Evolutionary conservation across 495 filamentous ascomycete genomes (phyloP), one percentile per base, ranked within the genome.

Genomic region (Penicillium maclennaniae): DNA sequence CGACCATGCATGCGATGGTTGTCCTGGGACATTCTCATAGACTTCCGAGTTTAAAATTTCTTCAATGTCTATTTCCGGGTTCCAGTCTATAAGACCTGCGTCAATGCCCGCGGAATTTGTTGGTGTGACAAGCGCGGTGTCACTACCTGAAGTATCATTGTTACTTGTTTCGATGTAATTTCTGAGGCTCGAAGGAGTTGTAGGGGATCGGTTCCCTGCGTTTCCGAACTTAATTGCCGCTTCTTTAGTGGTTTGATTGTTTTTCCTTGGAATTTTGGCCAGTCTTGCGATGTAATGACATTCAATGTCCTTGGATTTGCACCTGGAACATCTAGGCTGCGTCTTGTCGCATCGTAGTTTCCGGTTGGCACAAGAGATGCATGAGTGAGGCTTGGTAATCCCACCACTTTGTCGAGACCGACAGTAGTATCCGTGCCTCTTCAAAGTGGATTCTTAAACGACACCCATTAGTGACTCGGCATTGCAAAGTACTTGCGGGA

Each of bases 391-490:
- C 25, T 68, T 65, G 51, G 49, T 50, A 27, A 47, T 51, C 53
- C 26, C 59, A n/a, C 45, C 40, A 16, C n/a, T 8, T 53, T 56
- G 65, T 63, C 69, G 65, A 65, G 72, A 73, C 41, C 72, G 69
- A 56, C 73, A 77, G 47, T 77, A 77, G 58, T 77, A 77, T 49
- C 68, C 67, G 70, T 77, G 72, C 66, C 73, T 71, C 55, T 77
- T 77, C 53, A 77, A 53, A 37, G 72, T 69, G 37, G 72, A 64
- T 48, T 74, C 72, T 75, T 34, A 19, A 54, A 53, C 10, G 25
- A 6, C 17, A 21, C 6, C 43, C 12, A 2, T 49, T 17, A 23
- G 9, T 9, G 17, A 39, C n/a, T 41, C 2, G 27, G 27, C 27
- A 31, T 31, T 7, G 10, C 27, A 7, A 7, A 2, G 9, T 7